These are phyloP conservation scores for Yamadazyma epiphylla DNA, from an alignment of 1,139 yeast species.

Conservation along the genomic window DNA sequence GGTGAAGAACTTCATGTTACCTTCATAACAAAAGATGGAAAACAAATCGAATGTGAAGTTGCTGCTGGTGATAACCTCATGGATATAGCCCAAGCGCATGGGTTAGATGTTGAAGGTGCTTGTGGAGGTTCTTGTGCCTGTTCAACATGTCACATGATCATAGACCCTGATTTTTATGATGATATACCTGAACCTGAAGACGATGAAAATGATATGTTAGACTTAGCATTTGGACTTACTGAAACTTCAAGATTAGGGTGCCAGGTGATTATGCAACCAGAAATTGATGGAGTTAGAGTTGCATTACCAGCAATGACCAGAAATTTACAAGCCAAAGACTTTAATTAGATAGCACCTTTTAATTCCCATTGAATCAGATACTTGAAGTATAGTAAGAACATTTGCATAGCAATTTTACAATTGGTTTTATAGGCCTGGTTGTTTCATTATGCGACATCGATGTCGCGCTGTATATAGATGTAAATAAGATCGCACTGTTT, in stretches of 20 bases:
- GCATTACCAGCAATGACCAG: slow-evolving; percentile 98
- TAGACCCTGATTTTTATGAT: slow-evolving; percentile 93
- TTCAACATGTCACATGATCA: slow-evolving; percentile 93
- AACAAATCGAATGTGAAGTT: slow-evolving; percentile 75
- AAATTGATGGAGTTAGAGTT: slow-evolving; percentile 88
- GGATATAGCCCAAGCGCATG: slow-evolving; percentile 93
- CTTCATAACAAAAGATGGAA: slow-evolving; percentile 89
- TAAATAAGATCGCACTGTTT: slow-evolving; percentile 8
- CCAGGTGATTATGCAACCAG: slow-evolving; percentile 85
- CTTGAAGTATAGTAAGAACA: too few species aligned
- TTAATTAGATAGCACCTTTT: slow-evolving; percentile 33
- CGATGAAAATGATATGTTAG: slow-evolving; percentile 98
- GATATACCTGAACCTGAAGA: slow-evolving; percentile 92
- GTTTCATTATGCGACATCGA: too few species aligned
- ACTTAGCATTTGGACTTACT: slow-evolving; percentile 92
- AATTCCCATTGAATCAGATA: too few species aligned
- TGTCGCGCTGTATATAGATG: not conserved
- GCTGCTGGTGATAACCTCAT: slow-evolving; percentile 88
- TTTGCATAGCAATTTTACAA: too few species aligned
- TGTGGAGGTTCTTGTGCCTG: slow-evolving; percentile 99
- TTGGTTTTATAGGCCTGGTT: too few species aligned
- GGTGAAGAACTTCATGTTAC: slow-evolving; percentile 93
- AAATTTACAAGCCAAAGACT: slow-evolving; percentile 78
- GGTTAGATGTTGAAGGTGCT: slow-evolving; percentile 96
- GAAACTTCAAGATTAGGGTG: slow-evolving; percentile 96